phyloP scores from a whole-genome alignment of 495 filamentous ascomycete species.

The Aspergillus baeticus region DNA sequence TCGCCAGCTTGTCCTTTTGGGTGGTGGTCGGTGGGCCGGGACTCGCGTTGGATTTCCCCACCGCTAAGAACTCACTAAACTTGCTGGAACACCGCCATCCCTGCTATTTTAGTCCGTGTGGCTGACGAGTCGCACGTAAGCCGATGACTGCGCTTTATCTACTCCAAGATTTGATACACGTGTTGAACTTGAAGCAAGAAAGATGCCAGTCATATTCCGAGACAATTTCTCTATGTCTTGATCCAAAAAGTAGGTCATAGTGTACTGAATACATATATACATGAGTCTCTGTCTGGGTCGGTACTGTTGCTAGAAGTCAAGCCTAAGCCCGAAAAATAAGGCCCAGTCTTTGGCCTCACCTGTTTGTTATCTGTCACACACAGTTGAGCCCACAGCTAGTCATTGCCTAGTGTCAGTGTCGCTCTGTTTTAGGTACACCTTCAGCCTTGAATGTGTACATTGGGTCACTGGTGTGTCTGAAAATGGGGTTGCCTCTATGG shows the following conservation, averaged over 20 bases:
- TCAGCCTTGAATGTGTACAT: too few relatives aligned
- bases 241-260: too few relatives aligned
- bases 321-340: background rate
- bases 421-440: too few relatives aligned
- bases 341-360: background rate
- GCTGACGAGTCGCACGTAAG: slow-evolving; percentile 2
- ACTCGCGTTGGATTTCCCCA: slow-evolving; percentile 4
- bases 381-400: background rate
- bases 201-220: too few relatives aligned
- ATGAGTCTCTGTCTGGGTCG: too few relatives aligned
- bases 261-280: too few relatives aligned
- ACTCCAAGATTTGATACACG: background rate
- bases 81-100: slow-evolving; percentile 12
- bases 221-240: too few relatives aligned
- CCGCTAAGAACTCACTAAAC: slow-evolving; percentile 14
- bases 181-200: background rate
- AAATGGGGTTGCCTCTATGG: too few relatives aligned
- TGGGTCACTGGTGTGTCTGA: too few relatives aligned
- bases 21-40: slow-evolving; percentile 4
- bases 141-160: background rate
- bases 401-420: background rate
- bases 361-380: background rate
- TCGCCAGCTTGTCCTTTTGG: slow-evolving; percentile 47
- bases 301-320: background rate
- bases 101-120: slow-evolving; percentile 6